Conservation (phyloP, 2,329 filamentous ascomycete species). For the Sporothrix globosa region DNA sequence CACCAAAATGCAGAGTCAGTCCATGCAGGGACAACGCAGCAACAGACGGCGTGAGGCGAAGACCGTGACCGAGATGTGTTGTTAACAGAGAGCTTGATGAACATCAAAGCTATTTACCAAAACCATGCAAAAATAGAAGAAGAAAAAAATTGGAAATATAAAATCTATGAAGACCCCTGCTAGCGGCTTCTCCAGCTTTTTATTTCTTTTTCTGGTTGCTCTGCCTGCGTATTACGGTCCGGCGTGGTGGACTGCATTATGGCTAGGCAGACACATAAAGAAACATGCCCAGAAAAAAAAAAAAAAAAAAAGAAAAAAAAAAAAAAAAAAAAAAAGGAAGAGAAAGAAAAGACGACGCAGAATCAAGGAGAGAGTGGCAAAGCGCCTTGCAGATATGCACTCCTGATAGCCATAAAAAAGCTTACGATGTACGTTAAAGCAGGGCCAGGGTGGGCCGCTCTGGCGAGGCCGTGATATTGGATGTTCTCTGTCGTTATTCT, state of each 20-base stretch:
- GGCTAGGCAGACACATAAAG: constrained; percentile 22
- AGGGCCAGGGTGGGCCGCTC: constrained; percentile 1
- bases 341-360: neutral
- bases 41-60: constrained; percentile 11
- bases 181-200: constrained; percentile 13
- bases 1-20: neutral
- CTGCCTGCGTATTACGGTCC: neutral
- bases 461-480: neutral
- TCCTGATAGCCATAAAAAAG: constrained; percentile 1
- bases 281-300: neutral
- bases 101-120: neutral
- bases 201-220: neutral
- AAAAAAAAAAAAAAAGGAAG: neutral
- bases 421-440: neutral
- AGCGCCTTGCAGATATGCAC: constrained; percentile 18
- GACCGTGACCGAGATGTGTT: neutral
- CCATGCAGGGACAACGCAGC: constrained; percentile 23
- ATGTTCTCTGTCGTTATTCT: neutral
- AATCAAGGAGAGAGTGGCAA: neutral
- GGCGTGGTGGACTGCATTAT: constrained; percentile 6
- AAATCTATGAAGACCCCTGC: neutral
- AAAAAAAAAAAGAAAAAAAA: neutral
- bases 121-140: neutral
- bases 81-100: too few species aligned
- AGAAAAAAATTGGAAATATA: neutral